Conservation (phyloP, 352 stramenopile species). For the Phytophthora podocarpi region DNA sequence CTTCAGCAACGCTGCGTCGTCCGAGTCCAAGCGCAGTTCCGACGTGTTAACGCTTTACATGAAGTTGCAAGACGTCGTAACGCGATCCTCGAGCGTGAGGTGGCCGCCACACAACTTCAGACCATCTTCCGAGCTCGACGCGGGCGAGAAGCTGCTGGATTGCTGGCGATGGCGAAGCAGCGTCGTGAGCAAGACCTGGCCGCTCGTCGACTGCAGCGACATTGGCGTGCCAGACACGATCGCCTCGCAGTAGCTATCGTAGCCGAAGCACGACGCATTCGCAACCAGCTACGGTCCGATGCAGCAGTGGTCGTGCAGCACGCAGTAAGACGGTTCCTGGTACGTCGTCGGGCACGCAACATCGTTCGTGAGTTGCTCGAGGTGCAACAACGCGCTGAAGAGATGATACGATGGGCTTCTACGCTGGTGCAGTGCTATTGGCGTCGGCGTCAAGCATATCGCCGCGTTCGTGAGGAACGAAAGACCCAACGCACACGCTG, state of each 20-base stretch:
- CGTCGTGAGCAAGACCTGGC: constrained; percentile 45
- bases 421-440: constrained; percentile 77
- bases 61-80: constrained; percentile 36
- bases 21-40: constrained; percentile 59
- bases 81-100: constrained; percentile 35
- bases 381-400: constrained; percentile 43
- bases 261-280: constrained; percentile 39
- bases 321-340: constrained; percentile 44
- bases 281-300: constrained; percentile 30
- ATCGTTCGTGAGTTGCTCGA: constrained; percentile 56
- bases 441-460: constrained; percentile 48
- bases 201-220: constrained; percentile 51
- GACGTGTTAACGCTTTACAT: constrained; percentile 42
- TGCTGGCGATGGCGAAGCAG: constrained; percentile 47
- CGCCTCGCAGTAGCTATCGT: constrained; percentile 50
- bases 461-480: constrained; percentile 40
- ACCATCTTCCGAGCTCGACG: constrained; percentile 55
- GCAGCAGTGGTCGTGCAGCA: constrained; percentile 56
- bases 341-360: constrained; percentile 47
- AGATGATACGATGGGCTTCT: constrained; percentile 74
- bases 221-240: constrained; percentile 55
- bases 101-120: constrained; percentile 67
- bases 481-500: constrained; percentile 68
- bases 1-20: constrained; percentile 44
- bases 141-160: constrained; percentile 44